phyloP scores from a whole-genome alignment of 1,284 basidiomycete genomes.

The Lignosus rhinocerotis region DNA sequence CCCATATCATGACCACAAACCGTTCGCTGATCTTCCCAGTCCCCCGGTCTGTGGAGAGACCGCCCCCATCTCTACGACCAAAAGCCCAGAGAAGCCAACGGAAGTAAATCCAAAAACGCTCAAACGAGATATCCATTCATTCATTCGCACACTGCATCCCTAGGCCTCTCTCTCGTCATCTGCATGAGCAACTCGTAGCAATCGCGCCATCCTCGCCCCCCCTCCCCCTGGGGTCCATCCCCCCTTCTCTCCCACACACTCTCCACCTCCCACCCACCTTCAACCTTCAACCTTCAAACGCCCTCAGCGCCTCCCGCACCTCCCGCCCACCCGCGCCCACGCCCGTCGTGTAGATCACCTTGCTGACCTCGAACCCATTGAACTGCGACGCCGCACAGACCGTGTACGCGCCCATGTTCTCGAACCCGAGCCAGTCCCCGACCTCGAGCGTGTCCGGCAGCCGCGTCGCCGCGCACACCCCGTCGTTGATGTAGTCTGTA shows the following conservation, averaged over 20 bases:
- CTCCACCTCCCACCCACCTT: no score
- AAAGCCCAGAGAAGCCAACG: no score
- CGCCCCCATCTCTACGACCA: no score
- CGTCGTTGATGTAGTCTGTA: slow-evolving; percentile 95
- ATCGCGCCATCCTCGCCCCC: background rate
- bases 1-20: no score
- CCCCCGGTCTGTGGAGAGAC: no score
- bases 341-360: slow-evolving; percentile 46
- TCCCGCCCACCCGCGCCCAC: slow-evolving; percentile 39
- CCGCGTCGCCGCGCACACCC: slow-evolving; percentile 54
- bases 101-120: no score
- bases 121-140: background rate
- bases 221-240: background rate
- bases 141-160: background rate
- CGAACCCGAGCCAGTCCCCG: slow-evolving; percentile 81
- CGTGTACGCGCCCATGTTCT: slow-evolving; percentile 82
- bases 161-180: background rate
- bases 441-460: slow-evolving; percentile 59
- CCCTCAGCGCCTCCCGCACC: slow-evolving; percentile 37
- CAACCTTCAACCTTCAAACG: slow-evolving; percentile 29
- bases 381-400: slow-evolving; percentile 74
- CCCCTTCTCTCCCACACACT: background rate
- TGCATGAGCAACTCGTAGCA: no score
- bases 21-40: no score
- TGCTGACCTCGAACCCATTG: slow-evolving; percentile 59